Base-by-base conservation (phyloP, 2,329 filamentous ascomycete genomes). In the Plectosphaerella plurivora region DNA sequence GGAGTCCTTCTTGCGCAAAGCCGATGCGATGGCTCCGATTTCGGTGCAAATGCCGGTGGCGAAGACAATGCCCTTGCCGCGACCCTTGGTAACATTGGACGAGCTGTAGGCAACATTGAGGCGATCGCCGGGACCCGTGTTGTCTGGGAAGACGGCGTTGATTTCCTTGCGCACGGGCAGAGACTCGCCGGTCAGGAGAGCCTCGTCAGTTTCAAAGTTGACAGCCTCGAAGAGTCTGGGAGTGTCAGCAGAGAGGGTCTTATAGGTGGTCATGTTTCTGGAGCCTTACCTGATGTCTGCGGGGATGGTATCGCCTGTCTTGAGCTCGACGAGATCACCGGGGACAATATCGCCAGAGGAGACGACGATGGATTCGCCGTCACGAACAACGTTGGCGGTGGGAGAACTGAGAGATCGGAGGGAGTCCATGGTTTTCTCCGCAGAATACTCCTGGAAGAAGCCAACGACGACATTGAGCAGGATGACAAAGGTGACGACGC, bases 81-180 rank as follows among this genome's bases (percentile, higher is more conserved):
- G 77, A 47, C 83, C 82, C 55, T 82, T 79, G n/a, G 81, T 84
- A 49, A 86, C 79, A 11, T 78, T 82, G 41, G 80, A 82, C 24
- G 81, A 83, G 59, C 79, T 82, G 64, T 79, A 86, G 2, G 78
- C 79, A 47, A 86, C 73, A 59, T 86, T 86, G 47, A 82, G 72
- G 15, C 82, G 75, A 62, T 86, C 83, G 41, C 81, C 82, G 45
- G 80, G 73, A 2, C 82, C 78, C 11, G 80, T 78, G 11, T 80
- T 76, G 3, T 66, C 62, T 5, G 72, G 59, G 55, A 82, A 82
- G 49, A 75, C 73, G 53, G 65, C 68, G 14, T 74, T 68, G n/a
- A 74, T 63, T 50, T 73, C 68, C 68, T 86, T 80, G 61, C 68
- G 71, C 5, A 84, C 77, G 28, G 82, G 82, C 4, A 84, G 68